Conservation (phyloP, 768 basidiomycete genomes). For the Amanita exitialis region DNA sequence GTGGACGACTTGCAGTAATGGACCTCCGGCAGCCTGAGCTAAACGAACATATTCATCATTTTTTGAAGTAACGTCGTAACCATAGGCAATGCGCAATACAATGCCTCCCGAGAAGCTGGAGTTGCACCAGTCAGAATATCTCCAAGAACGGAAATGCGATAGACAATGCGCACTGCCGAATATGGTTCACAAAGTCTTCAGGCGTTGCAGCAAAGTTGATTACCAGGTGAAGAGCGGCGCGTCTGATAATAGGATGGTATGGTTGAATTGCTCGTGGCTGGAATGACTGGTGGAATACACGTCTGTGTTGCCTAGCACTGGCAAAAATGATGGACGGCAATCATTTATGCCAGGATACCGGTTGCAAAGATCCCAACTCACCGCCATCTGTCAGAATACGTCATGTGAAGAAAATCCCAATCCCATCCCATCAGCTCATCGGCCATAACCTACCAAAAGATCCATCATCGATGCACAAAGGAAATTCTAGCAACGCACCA, state of each 20-base stretch:
- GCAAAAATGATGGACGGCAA: background rate
- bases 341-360: background rate
- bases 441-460: background rate
- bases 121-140: background rate
- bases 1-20: constrained; percentile 20
- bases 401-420: constrained; percentile 25
- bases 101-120: constrained; percentile 21
- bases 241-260: constrained; percentile 18
- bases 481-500: constrained; percentile 10
- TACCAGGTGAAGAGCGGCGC: constrained; percentile 16
- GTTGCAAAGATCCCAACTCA: background rate
- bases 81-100: constrained; percentile 30
- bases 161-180: constrained; percentile 16
- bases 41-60: constrained; percentile 26
- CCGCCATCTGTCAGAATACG: constrained; percentile 19
- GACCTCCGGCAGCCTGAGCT: constrained; percentile 14
- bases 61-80: constrained; percentile 23
- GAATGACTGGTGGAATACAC: constrained; percentile 27
- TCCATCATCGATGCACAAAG: background rate
- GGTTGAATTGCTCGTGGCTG: constrained; percentile 19
- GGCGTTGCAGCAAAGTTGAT: constrained; percentile 14
- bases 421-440: constrained; percentile 12
- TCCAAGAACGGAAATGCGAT: background rate
- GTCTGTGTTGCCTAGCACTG: constrained; percentile 18
- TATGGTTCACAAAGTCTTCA: constrained; percentile 17